Evolutionary conservation across 805 yeast species (phyloP).

Genomic region (Pichia membranifaciens): DNA sequence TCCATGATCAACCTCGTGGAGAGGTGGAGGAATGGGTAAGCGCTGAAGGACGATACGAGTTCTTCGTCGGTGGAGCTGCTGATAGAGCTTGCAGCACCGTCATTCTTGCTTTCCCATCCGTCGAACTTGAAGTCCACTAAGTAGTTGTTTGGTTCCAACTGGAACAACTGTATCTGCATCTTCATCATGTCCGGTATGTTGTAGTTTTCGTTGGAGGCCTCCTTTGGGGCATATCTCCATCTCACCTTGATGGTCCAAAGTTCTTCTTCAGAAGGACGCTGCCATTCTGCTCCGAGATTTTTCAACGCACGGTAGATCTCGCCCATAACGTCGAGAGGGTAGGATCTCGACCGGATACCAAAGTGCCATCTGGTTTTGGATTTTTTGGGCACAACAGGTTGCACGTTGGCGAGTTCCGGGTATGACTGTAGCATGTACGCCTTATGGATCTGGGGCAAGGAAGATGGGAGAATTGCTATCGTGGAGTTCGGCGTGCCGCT

Average conservation of each 20-base stretch:
- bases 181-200: slow-evolving; percentile 75
- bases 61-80: slow-evolving; percentile 41
- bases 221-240: slow-evolving; percentile 65
- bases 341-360: slow-evolving; percentile 92
- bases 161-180: slow-evolving; percentile 95
- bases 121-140: slow-evolving; percentile 96
- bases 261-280: slow-evolving; percentile 89
- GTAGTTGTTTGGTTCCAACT: slow-evolving; percentile 91
- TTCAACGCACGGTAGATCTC: slow-evolving; percentile 92
- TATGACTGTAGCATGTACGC: slow-evolving; percentile 68
- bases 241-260: slow-evolving; percentile 93
- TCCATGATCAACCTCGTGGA: slow-evolving; percentile 94
- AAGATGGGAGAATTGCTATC: slow-evolving; percentile 88
- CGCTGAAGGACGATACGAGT: slow-evolving; percentile 85
- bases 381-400: slow-evolving; percentile 60
- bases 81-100: slow-evolving; percentile 27
- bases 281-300: slow-evolving; percentile 96
- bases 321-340: slow-evolving; percentile 98
- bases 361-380: slow-evolving; percentile 98
- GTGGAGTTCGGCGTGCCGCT: slow-evolving; percentile 60
- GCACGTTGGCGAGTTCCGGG: slow-evolving; percentile 31
- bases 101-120: slow-evolving; percentile 73
- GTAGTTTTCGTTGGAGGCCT: slow-evolving; percentile 15
- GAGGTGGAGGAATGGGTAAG: slow-evolving; percentile 89
- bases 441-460: slow-evolving; percentile 89